A percentile compares a stretch with the other conserved stretches of the same genome.
Conservation (phyloP, 257 asterid species). For the Plantago major region DNA sequence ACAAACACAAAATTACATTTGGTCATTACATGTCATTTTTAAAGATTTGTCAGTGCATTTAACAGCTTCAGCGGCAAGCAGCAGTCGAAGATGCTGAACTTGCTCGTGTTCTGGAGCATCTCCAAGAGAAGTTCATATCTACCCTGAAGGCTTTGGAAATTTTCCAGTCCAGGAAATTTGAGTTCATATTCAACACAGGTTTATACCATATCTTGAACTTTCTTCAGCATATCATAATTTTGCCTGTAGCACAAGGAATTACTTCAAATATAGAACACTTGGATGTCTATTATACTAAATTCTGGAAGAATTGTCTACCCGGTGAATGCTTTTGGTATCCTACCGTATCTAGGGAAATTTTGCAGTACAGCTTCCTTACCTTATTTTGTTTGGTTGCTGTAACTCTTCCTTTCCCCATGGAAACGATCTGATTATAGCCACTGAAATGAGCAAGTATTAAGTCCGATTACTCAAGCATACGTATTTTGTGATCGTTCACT, state of each 20-base stretch:
- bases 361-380: too few species aligned
- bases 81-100: slow-evolving; percentile 49
- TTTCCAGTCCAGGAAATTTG: slow-evolving; percentile 78
- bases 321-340: not conserved
- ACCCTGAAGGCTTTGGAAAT: slow-evolving; percentile 50
- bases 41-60: not conserved
- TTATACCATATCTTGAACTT: slow-evolving; percentile 10
- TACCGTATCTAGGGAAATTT: too few species aligned
- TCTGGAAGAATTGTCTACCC: not conserved
- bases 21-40: not conserved
- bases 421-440: too few species aligned
- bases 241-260: not conserved
- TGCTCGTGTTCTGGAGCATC: slow-evolving; percentile 44
- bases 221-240: not conserved
- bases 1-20: too few species aligned
- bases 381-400: too few species aligned
- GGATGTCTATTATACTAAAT: not conserved
- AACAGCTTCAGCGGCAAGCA: slow-evolving; percentile 55
- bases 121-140: slow-evolving; percentile 52
- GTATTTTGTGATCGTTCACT: too few species aligned
- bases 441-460: too few species aligned
- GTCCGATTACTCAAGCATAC: too few species aligned
- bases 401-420: too few species aligned
- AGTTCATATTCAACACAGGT: slow-evolving; percentile 84
- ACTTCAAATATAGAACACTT: too few species aligned